phyloP scores from a whole-genome alignment of 768 basidiomycete species.

The Boletus eberwhitei region DNA sequence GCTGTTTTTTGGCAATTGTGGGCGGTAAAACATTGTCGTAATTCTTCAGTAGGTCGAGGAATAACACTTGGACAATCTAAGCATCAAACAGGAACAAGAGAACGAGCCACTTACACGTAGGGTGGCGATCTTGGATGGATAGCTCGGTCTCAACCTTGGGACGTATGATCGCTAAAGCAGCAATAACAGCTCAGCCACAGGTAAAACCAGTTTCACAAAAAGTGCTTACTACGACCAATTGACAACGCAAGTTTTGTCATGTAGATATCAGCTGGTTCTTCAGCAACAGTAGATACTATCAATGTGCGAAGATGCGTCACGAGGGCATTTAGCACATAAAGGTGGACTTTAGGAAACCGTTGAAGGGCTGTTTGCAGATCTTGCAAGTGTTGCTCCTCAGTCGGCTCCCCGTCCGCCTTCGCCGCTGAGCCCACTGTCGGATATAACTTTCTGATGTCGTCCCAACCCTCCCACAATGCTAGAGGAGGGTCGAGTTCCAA shows the following conservation, averaged over 20 bases:
- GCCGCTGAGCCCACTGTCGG: constrained; percentile 62
- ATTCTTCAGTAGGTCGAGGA: constrained; percentile 80
- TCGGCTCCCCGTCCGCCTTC: constrained; percentile 49
- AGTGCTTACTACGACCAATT: constrained; percentile 72
- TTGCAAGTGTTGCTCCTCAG: constrained; percentile 59
- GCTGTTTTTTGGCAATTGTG: constrained; percentile 79
- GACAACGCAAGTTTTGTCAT: constrained; percentile 86
- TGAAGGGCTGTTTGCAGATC: constrained; percentile 61
- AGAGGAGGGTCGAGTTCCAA: constrained; percentile 91
- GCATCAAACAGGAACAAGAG: not conserved
- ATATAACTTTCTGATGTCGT: constrained; percentile 85
- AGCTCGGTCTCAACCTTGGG: constrained; percentile 80
- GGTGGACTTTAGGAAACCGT: constrained; percentile 72
- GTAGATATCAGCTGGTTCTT: constrained; percentile 77
- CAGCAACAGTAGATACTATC: constrained; percentile 61
- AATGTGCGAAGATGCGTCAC: constrained; percentile 73
- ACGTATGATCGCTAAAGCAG: constrained; percentile 62
- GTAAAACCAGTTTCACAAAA: not conserved
- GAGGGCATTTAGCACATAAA: constrained; percentile 76
- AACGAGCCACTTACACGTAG: constrained; percentile 51
- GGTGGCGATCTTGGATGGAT: constrained; percentile 89
- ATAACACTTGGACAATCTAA: constrained; percentile 51
- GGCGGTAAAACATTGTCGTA: constrained; percentile 75
- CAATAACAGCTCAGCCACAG: not conserved
- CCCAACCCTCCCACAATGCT: constrained; percentile 85